These are phyloP conservation scores for Alternaria conjuncta DNA, from an alignment of 2,329 filamentous ascomycete genomes.

Conservation along the genomic window DNA sequence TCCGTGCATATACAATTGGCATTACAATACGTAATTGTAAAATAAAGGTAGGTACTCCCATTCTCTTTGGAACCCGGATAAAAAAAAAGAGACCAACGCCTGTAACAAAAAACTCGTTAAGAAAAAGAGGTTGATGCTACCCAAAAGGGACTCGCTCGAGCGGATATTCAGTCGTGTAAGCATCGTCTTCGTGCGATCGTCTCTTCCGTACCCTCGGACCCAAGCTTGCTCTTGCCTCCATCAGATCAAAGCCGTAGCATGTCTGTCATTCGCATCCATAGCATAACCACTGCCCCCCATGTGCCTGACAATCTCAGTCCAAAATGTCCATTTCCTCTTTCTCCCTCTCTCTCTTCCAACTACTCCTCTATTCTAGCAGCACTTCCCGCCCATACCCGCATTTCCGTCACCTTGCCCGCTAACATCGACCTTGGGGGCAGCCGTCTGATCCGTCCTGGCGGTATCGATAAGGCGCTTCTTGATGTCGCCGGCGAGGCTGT, in stretches of 20 bases:
- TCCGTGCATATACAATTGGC: conserved; percentile 13
- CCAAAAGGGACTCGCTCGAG: conserved; percentile 7
- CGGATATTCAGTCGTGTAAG: conserved; percentile 2
- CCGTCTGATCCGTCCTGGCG: conserved; percentile 69
- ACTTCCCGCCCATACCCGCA: conserved; percentile 47
- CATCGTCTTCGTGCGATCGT: conserved; percentile 7
- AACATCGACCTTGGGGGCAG: conserved; percentile 42
- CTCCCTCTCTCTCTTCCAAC: neutral
- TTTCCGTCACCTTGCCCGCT: conserved; percentile 34
- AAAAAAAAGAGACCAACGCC: conserved; percentile 4
- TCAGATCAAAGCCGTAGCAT: conserved; percentile 5
- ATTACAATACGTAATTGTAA: conserved; percentile 17
- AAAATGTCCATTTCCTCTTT: neutral
- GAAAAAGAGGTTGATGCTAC: conserved; percentile 9
- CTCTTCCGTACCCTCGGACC: neutral
- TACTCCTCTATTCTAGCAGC: conserved; percentile 35
- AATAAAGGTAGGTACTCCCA: conserved; percentile 5
- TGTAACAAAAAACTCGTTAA: neutral
- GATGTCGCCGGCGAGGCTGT: conserved; percentile 92
- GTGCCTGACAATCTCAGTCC: neutral
- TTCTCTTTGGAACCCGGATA: conserved; percentile 1
- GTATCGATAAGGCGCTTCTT: conserved; percentile 98
- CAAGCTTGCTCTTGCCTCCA: neutral
- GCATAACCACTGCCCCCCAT: neutral
- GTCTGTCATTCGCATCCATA: neutral